These are phyloP conservation scores for Kuraishia hungarica DNA, from an alignment of 805 yeast species.

Conservation along the genomic window DNA sequence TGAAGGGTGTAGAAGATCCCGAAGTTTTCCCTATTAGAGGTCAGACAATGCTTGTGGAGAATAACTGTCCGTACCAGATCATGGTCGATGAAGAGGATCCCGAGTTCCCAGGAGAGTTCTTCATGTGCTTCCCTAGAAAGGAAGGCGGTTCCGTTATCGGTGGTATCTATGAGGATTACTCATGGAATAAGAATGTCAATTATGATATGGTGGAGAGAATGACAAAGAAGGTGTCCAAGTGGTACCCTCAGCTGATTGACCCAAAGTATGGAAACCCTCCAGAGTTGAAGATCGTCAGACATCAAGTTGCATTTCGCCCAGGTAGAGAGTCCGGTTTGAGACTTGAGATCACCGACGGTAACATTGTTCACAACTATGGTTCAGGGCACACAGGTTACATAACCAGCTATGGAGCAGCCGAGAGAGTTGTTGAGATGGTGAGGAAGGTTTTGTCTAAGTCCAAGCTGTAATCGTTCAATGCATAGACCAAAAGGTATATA, in stretches of 20 bases:
- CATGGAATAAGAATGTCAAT: constrained; percentile 25
- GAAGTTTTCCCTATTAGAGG: constrained; percentile 48
- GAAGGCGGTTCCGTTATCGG: constrained; percentile 68
- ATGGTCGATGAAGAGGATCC: constrained; percentile 17
- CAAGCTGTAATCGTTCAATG: background rate
- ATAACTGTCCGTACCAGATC: constrained; percentile 29
- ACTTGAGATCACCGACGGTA: constrained; percentile 29
- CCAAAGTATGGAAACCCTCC: constrained; percentile 18
- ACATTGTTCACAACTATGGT: constrained; percentile 58
- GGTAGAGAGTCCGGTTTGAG: constrained; percentile 54
- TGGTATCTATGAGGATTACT: constrained; percentile 28
- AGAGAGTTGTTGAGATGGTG: constrained; percentile 25
- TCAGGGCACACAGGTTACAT: constrained; percentile 77
- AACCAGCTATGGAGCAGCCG: constrained; percentile 19
- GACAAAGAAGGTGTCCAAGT: constrained; percentile 31
- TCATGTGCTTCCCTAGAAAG: constrained; percentile 58
- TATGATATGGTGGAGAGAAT: constrained; percentile 38
- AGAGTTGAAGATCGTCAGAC: constrained; percentile 36
- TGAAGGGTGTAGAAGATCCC: constrained; percentile 18
- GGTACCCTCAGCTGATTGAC: constrained; percentile 28
- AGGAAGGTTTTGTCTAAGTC: constrained; percentile 14
- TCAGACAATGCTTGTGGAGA: constrained; percentile 45
- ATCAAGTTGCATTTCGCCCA: constrained; percentile 63
- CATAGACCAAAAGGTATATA: background rate
- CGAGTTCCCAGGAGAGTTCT: constrained; percentile 32